Evolutionary conservation across 148 eudicot genomes (phyloP).

Genomic region (Beta vulgaris): DNA sequence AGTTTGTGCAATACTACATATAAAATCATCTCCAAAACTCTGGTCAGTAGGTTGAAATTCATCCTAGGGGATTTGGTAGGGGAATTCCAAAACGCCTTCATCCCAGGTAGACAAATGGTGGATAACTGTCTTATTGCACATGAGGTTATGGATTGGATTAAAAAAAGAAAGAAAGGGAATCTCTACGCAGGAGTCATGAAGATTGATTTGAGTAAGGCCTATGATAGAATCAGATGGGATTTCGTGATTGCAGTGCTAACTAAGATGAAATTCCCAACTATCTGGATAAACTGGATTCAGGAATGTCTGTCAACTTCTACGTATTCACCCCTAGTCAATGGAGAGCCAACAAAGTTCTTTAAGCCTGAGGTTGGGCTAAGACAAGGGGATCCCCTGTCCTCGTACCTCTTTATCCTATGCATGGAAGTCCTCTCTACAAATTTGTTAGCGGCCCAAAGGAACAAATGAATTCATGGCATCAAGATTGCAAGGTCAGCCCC

Average conservation of each 20-base stretch:
- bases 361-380: background rate
- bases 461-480: background rate
- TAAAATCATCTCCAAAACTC: background rate
- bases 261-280: background rate
- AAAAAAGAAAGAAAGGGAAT: background rate
- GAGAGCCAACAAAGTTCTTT: background rate
- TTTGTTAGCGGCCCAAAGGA: background rate
- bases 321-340: background rate
- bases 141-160: background rate
- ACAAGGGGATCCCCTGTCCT: conserved; percentile 1
- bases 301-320: background rate
- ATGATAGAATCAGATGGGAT: background rate
- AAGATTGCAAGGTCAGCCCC: background rate
- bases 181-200: background rate
- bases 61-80: too few relatives aligned
- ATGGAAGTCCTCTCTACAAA: background rate
- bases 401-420: background rate
- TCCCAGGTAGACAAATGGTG: background rate
- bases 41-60: background rate
- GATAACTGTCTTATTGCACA: background rate
- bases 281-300: background rate
- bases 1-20: background rate
- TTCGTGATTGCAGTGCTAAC: background rate
- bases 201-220: background rate
- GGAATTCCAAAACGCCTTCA: background rate